Conservation (phyloP, 2,329 filamentous ascomycete species). For the Gnomoniopsis sp. region DNA sequence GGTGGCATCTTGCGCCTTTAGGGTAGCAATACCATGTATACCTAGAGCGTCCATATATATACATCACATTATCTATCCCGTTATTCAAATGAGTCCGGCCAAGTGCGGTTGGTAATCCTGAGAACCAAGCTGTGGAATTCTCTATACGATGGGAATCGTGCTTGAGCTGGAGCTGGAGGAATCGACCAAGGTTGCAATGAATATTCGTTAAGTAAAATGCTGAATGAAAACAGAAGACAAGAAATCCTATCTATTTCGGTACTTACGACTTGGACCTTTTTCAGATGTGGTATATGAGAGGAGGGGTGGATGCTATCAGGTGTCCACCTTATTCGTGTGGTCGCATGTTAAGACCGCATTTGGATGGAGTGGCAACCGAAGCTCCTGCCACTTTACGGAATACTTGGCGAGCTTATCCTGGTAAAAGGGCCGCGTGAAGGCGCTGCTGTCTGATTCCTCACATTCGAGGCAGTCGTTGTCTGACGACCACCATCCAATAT, state of each 20-base stretch:
- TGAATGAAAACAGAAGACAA: neutral
- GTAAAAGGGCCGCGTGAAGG: slow-evolving; percentile 1
- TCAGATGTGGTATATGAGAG: neutral
- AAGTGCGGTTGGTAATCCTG: too few relatives aligned
- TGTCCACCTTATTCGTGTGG: neutral
- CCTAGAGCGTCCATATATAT: slow-evolving; percentile 16
- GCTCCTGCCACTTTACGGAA: neutral
- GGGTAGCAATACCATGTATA: slow-evolving; percentile 18
- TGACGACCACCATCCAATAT: neutral
- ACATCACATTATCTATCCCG: slow-evolving; percentile 5
- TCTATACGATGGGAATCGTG: too few relatives aligned
- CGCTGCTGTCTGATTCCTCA: neutral
- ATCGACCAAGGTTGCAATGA: too few relatives aligned
- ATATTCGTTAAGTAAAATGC: neutral
- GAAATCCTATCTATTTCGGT: too few relatives aligned
- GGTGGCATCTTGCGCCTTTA: slow-evolving; percentile 15
- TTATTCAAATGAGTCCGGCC: neutral
- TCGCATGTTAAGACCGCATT: neutral
- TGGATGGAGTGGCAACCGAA: neutral
- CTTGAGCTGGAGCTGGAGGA: too few relatives aligned
- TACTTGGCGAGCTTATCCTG: neutral
- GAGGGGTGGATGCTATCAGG: neutral
- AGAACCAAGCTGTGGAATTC: too few relatives aligned
- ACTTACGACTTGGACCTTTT: neutral
- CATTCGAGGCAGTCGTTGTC: neutral